Evolutionary conservation across 179 eudicot genomes (phyloP), one percentile per base, ranked within the genome.

Genomic region (Gypsophila paniculata): DNA sequence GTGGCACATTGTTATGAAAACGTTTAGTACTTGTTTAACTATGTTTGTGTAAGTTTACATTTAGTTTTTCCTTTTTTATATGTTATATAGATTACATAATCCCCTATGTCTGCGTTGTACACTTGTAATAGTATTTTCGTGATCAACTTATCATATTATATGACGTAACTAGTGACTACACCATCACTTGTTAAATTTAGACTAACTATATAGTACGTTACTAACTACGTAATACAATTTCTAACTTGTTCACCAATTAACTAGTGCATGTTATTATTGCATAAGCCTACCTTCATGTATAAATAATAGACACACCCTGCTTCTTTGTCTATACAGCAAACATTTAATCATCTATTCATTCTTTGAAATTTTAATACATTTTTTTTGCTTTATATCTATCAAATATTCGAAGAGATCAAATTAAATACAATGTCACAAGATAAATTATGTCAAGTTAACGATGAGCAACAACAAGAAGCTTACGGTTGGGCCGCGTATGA

Each of bases 401-500:
- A 22, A 21, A 12, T 12, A 44, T 12, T 12, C 0, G 18, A 44
- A 10, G n/a, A 8, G n/a, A n/a, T n/a, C n/a, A n/a, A 8, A 48
- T n/a, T 0, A 9, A 68, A 38, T 13, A 38, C 0, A 32, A 69
- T 52, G 72, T 69, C 72, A 0, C 44, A 9, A n/a, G 8, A 11
- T 17, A 32, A 69, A 19, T 44, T 21, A 39, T 19, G 9, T 42
- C 52, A 36, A 26, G 59, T 26, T 39, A 0, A 48, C 2, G 48
- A 26, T 10, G 8, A 69, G 5, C 61, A 69, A 2, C 72, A 26
- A 61, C 68, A 48, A 39, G 14, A 22, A 42, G 13, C 61, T 39
- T 13, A 63, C 62, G 75, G 75, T 5, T 72, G 75, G 75, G 75
- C 75, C 29, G 75, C 75, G 51, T 57, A 34, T 21, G 75, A 63